A percentile compares a stretch with the other conserved stretches of the same genome.
Conservation (phyloP, 2,329 filamentous ascomycete species). For the Epicoccum nigrum region DNA sequence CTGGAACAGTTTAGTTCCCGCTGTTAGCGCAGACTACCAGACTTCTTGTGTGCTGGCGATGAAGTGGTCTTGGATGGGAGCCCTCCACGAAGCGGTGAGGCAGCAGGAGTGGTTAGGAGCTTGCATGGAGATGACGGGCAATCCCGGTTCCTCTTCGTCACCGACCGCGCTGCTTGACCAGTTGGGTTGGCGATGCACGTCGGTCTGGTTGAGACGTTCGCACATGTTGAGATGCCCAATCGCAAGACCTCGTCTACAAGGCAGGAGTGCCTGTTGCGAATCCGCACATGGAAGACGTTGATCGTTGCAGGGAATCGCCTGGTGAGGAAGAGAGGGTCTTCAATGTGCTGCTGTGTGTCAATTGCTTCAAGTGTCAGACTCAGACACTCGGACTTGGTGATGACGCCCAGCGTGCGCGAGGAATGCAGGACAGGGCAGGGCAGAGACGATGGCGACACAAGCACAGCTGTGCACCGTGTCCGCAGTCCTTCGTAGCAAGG, state of each 20-base stretch:
- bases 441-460: slow-evolving; percentile 18
- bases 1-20: slow-evolving; percentile 5
- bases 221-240: slow-evolving; percentile 14
- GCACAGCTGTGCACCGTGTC: not conserved
- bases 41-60: slow-evolving; percentile 16
- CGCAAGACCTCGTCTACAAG: slow-evolving; percentile 1
- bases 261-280: slow-evolving; percentile 9
- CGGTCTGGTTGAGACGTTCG: slow-evolving; percentile 17
- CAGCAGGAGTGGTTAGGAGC: slow-evolving; percentile 12
- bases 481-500: not conserved
- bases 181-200: slow-evolving; percentile 10
- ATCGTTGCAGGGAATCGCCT: slow-evolving; percentile 13
- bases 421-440: slow-evolving; percentile 13
- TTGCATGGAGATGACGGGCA: slow-evolving; percentile 26
- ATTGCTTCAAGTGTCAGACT: slow-evolving; percentile 6
- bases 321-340: slow-evolving; percentile 9
- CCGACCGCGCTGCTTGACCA: slow-evolving; percentile 3
- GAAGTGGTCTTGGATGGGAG: slow-evolving; percentile 1
- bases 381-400: not conserved
- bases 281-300: slow-evolving; percentile 16
- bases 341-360: slow-evolving; percentile 3
- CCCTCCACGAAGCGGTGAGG: slow-evolving; percentile 29
- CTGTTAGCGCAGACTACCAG: slow-evolving; percentile 9
- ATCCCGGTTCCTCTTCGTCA: slow-evolving; percentile 32
- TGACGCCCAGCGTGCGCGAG: slow-evolving; percentile 7